Conservation (phyloP, 495 filamentous ascomycete species). For the Chaetomium fimeti region DNA sequence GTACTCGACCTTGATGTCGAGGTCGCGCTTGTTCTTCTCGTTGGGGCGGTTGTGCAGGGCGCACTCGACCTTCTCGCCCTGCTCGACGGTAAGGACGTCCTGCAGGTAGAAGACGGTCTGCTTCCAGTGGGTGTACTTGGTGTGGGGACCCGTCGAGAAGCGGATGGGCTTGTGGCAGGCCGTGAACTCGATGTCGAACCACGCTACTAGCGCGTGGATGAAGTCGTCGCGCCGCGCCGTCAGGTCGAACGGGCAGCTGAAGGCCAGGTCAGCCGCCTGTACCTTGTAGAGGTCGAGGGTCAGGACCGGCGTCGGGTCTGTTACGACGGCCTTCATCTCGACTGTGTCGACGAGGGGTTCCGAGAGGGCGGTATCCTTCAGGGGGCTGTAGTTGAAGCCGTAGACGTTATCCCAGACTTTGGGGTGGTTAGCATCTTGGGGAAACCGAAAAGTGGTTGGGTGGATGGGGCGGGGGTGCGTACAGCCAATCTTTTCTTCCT, state of each 20-base stretch:
- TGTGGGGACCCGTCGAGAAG: conserved; percentile 85
- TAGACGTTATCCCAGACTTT: conserved; percentile 80
- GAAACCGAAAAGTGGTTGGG: neutral
- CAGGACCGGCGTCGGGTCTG: conserved; percentile 64
- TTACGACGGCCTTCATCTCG: conserved; percentile 72
- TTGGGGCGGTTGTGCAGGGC: conserved; percentile 81
- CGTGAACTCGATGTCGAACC: conserved; percentile 98
- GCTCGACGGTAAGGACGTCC: conserved; percentile 79
- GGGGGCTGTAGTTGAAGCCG: conserved; percentile 71
- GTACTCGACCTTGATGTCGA: conserved; percentile 89
- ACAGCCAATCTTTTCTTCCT: conserved; percentile 69
- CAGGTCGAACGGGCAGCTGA: conserved; percentile 64
- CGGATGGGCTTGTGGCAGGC: conserved; percentile 84
- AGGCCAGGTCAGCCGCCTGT: conserved; percentile 62
- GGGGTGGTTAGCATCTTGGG: conserved; percentile 25
- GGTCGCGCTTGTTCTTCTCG: conserved; percentile 86
- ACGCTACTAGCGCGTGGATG: conserved; percentile 91
- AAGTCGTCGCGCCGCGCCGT: conserved; percentile 77
- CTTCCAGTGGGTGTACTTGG: conserved; percentile 94
- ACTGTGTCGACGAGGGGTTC: conserved; percentile 72
- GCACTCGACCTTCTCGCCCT: conserved; percentile 70
- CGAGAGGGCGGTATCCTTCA: conserved; percentile 67
- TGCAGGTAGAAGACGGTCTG: conserved; percentile 89
- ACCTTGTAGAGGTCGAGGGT: conserved; percentile 73
- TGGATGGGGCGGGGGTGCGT: conserved; percentile 33